Conservation (phyloP, 176 grass and related monocot genomes). For the Calamus simplicifolius region DNA sequence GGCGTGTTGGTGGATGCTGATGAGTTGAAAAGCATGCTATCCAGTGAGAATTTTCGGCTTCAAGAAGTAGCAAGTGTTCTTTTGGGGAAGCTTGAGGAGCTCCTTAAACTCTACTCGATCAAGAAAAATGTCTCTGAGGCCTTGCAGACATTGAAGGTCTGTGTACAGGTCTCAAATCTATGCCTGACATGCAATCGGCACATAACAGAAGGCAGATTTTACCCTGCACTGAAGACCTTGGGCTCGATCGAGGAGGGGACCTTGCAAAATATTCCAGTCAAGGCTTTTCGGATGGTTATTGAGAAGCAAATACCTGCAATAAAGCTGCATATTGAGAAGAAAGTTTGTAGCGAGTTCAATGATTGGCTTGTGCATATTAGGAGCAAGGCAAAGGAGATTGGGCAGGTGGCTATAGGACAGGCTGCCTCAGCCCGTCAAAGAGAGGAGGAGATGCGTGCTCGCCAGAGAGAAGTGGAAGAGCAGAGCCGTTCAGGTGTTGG, state of each 20-base stretch:
- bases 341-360: slow-evolving; percentile 66
- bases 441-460: slow-evolving; percentile 38
- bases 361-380: slow-evolving; percentile 77
- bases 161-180: slow-evolving; percentile 41
- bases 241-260: slow-evolving; percentile 63
- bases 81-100: slow-evolving; percentile 49
- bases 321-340: slow-evolving; percentile 70
- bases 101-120: slow-evolving; percentile 43
- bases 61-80: slow-evolving; percentile 45
- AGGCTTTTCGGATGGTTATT: slow-evolving; percentile 48
- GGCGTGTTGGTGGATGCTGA: slow-evolving; percentile 79
- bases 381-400: slow-evolving; percentile 53
- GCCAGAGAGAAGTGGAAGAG: slow-evolving; percentile 65
- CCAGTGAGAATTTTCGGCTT: slow-evolving; percentile 43
- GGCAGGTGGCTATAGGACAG: slow-evolving; percentile 56
- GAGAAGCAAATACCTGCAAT: slow-evolving; percentile 58
- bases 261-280: slow-evolving; percentile 54
- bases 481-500: slow-evolving; percentile 40
- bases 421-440: slow-evolving; percentile 38
- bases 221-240: slow-evolving; percentile 59
- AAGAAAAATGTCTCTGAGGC: slow-evolving; percentile 53
- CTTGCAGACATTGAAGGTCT: slow-evolving; percentile 44
- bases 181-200: slow-evolving; percentile 58
- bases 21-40: slow-evolving; percentile 58
- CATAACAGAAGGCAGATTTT: slow-evolving; percentile 35